Conservation (phyloP, 2,329 filamentous ascomycete species). For the Penicillium verrucosum region DNA sequence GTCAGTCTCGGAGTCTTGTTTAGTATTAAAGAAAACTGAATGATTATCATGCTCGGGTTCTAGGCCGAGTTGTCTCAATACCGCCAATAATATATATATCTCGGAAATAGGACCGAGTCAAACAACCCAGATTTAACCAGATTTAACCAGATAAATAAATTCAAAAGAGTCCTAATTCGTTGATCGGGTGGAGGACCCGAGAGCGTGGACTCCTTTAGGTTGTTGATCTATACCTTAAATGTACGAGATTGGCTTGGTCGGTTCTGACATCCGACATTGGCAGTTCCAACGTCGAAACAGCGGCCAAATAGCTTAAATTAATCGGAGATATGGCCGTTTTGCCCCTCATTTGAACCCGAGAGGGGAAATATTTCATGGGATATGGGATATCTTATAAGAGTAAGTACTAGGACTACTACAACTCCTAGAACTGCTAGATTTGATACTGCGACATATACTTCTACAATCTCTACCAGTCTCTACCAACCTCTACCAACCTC, state of each 20-base stretch:
- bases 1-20: neutral
- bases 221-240: neutral
- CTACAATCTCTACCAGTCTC: neutral
- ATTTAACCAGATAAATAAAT: no score
- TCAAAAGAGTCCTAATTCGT: neutral
- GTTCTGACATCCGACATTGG: neutral
- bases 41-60: no score
- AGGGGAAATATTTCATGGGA: neutral
- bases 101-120: neutral
- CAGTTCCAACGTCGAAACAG: neutral
- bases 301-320: neutral
- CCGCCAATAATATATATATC: neutral
- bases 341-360: conserved; percentile 4
- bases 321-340: conserved; percentile 4
- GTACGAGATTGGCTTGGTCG: neutral
- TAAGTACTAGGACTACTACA: neutral
- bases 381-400: neutral
- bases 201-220: neutral
- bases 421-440: no score
- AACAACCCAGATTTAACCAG: neutral
- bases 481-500: neutral
- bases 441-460: neutral
- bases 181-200: neutral
- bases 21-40: neutral
- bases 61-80: neutral